Base-by-base conservation (phyloP, 352 stramenopile genomes). In the Phytophthora macrochlamydospora region DNA sequence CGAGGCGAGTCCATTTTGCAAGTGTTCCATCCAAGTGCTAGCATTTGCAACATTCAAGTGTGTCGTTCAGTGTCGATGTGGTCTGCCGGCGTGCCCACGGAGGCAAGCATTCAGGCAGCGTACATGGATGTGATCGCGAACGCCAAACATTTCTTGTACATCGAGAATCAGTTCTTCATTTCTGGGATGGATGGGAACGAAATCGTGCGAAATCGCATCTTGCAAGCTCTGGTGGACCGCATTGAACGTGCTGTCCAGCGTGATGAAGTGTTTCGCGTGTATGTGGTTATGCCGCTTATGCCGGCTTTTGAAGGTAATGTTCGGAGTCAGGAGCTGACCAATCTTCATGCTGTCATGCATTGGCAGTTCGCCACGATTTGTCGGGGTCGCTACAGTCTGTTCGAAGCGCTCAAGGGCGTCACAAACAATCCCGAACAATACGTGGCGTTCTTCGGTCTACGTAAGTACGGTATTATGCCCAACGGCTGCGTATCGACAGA, bases 141-240 rank as follows among this genome's bases (percentile, higher is more conserved):
- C 48, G 75, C 89, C 2, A 80, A 92, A 33, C 87, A 94, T 60
- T 98, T 80, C 40, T 67, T 98, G 48, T 98, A 98, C 78, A 96
- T 98, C 50, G 93, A 98, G 68, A 97, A 97, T 67, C 90, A 98
- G 69, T 97, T 97, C 59, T 98, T 98, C 61, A 89, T 97, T 61
- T 96, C 83, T 28, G 90, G 91, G 50, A 78, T 93, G 59, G 73
- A 93, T 51, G 69, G 71, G 24, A 95, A 96, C 53, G 70, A 69
- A 18, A 86, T 94, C 30, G 79, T 94, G 56, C 81, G 80, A 56
- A 95, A 93, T 57, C 85, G 88, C 2, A 92, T 96, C 50, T 59
- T 94, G 35, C 83, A 96, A 61, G 86, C 89, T 2, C 78, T 96
- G 38, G 83, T 93, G 37, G 74, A 96, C 64, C 83, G 89, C n/a